phyloP scores from a whole-genome alignment of 495 filamentous ascomycete species.

The Lichenothelia convexa region DNA sequence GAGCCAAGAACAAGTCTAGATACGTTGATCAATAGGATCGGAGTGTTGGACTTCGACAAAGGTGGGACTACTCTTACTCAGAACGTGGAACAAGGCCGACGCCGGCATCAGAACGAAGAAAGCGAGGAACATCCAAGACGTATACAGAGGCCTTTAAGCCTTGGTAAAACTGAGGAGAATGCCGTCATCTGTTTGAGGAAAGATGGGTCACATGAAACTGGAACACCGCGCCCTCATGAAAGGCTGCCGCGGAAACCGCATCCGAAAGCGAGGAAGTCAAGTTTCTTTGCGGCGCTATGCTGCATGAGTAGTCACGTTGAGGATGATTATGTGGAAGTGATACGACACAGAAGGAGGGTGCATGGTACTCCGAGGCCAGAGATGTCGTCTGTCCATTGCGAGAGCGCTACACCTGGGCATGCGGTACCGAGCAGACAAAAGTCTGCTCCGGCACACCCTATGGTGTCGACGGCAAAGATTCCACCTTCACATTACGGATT shows the following conservation, averaged over 20 bases:
- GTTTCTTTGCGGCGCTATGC: slow-evolving; percentile 17
- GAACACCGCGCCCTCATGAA: no score
- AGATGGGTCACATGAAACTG: no score
- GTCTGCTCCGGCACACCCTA: no score
- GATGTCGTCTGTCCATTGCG: slow-evolving; percentile 4
- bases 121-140: no score
- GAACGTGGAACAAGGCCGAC: slow-evolving; percentile 1
- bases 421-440: no score
- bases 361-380: slow-evolving; percentile 3
- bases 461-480: no score
- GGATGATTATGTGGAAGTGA: slow-evolving; percentile 24
- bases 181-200: no score
- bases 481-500: no score
- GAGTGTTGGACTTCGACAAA: slow-evolving; percentile 44
- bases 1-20: slow-evolving; percentile 59
- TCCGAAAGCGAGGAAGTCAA: slow-evolving; percentile 12
- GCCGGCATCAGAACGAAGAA: no score
- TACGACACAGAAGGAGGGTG: slow-evolving; percentile 17
- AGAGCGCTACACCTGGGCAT: no score
- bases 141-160: no score
- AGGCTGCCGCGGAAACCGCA: background rate
- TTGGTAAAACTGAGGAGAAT: no score
- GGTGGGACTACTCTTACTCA: slow-evolving; percentile 3
- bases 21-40: slow-evolving; percentile 60
- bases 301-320: slow-evolving; percentile 13